Base-by-base conservation (phyloP, 192 early-diverging fungal genomes). In the Coemansia sp. region DNA sequence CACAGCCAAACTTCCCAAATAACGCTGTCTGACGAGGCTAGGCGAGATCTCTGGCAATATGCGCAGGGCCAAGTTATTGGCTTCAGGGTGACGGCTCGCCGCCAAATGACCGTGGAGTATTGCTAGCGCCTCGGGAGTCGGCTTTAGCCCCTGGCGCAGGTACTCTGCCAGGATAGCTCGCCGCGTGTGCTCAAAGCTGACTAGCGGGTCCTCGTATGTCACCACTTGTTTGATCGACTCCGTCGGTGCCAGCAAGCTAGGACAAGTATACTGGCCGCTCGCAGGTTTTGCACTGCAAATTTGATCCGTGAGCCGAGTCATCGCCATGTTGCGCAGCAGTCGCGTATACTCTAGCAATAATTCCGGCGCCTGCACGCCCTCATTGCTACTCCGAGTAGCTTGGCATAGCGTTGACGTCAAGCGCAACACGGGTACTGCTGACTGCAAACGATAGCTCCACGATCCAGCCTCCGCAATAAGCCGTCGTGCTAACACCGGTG, bases 121-220 rank as follows among this genome's bases (percentile, higher is more conserved):
- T 0, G 67, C 66, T 31, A 80, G 50, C 2, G 60, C 63, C 4
- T 72, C 70, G 2, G 63, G 8, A 8, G 73, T 27, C 3, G 78
- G 78, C 37, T 63, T 57, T 3, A 75, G 62, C 0, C 78, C 78
- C 29, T 48, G 78, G 1, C 73, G 66, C 41, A 80, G 31, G 29
- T 68, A 72, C 39, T 66, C 69, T 1, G 38, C 27, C 17, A 74
- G 45, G 5, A 80, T 2, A 3, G 46, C 39, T n/a, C 58, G 50
- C 0, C 73, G 66, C 5, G 32, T 67, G 17, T 23, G 15, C 38
- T 38, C 57, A 32, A 55, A 66, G 11, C 38, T 57, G 31, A 41
- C 10, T 50, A 77, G 29, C 19, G 45, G 32, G 21, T 65, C 59
- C 14, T 34, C 29, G 27, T 62, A 61, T 8, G 15, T n/a, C 15